Evolutionary conservation across 2,329 filamentous ascomycete genomes (phyloP).

Genomic region (Nothophoma quercina): DNA sequence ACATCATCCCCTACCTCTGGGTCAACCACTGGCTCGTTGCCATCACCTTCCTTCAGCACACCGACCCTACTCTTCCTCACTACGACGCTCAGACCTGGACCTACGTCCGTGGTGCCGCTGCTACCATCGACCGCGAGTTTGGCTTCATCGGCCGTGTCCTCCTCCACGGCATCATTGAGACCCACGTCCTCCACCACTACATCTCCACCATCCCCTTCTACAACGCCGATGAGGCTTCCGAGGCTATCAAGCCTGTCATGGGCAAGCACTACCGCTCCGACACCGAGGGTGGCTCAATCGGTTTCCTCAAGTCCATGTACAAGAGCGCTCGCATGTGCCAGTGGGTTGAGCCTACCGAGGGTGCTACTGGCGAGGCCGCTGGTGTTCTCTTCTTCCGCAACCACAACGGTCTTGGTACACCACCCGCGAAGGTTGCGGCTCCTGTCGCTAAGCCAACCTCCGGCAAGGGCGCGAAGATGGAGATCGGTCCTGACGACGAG

Average conservation of each 20-base stretch:
- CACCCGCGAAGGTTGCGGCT: conserved; percentile 56
- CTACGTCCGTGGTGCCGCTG: conserved; percentile 90
- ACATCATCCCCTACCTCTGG: conserved; percentile 93
- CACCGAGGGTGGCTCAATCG: conserved; percentile 73
- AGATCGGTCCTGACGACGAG: conserved; percentile 42
- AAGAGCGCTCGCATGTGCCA: conserved; percentile 86
- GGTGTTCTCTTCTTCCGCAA: conserved; percentile 95
- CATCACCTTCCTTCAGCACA: conserved; percentile 98
- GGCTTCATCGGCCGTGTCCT: conserved; percentile 92
- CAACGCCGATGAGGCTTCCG: conserved; percentile 90
- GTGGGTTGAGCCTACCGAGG: conserved; percentile 93
- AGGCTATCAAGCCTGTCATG: conserved; percentile 95
- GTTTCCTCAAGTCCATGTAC: conserved; percentile 87
- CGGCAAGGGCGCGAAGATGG: conserved; percentile 47
- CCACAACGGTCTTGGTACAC: conserved; percentile 80
- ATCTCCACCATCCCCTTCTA: conserved; percentile 97
- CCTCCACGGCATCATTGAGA: conserved; percentile 96
- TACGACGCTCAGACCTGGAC: conserved; percentile 89
- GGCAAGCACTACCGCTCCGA: conserved; percentile 92
- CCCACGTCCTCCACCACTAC: conserved; percentile 97
- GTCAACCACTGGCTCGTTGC: conserved; percentile 99
- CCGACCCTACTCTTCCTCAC: conserved; percentile 91
- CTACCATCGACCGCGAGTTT: conserved; percentile 96
- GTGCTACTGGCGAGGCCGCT: conserved; percentile 79
- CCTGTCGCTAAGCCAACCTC: conserved; percentile 38